Conservation (phyloP, 75 land plant species). For the Ceratopteris richardii region DNA sequence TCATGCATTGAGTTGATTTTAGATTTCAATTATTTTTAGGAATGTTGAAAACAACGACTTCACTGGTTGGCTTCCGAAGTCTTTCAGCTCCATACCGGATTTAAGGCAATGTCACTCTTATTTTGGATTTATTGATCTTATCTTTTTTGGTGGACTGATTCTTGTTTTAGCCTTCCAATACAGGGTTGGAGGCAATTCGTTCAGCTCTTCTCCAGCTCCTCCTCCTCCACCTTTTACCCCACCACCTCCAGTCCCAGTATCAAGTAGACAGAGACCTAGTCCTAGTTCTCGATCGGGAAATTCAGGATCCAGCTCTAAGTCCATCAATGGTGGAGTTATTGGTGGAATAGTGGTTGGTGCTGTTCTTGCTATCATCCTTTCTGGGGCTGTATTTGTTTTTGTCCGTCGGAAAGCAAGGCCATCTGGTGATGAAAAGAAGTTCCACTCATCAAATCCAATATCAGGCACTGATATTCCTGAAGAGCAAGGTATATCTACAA, state of each 20-base stretch:
- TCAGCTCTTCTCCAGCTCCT: conserved; percentile 71
- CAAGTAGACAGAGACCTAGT: conserved; percentile 8
- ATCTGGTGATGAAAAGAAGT: conserved; percentile 33
- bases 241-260: conserved; percentile 39
- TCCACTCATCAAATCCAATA: not conserved
- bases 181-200: conserved; percentile 70
- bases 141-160: too few relatives aligned
- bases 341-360: conserved; percentile 53
- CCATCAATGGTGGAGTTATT: conserved; percentile 39
- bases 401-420: conserved; percentile 23
- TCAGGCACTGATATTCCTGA: too few relatives aligned
- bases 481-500: too few relatives aligned
- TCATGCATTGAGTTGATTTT: too few relatives aligned
- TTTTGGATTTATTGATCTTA: not conserved
- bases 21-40: too few relatives aligned
- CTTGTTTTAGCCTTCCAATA: too few relatives aligned
- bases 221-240: conserved; percentile 60
- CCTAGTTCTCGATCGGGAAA: too few relatives aligned
- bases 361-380: conserved; percentile 33
- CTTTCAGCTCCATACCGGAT: conserved; percentile 48
- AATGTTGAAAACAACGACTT: conserved; percentile 79
- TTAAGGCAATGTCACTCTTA: too few relatives aligned
- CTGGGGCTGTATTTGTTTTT: conserved; percentile 19
- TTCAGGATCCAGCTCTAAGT: not conserved
- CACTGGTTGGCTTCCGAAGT: conserved; percentile 69